Evolutionary conservation across 306 rosid species (phyloP).

Genomic region (Abrus precatorius): DNA sequence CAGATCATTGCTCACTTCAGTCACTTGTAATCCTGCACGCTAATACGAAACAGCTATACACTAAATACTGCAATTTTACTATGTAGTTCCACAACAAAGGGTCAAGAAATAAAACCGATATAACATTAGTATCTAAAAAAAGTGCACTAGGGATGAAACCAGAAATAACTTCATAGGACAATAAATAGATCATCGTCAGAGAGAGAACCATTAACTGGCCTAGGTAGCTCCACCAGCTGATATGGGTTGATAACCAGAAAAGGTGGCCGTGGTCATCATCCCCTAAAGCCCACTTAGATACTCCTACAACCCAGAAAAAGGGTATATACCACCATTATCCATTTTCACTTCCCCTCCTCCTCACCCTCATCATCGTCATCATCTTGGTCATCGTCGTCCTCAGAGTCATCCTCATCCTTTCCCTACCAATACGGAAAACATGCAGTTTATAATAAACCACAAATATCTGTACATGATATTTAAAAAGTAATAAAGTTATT

Average conservation of each 20-base stretch:
- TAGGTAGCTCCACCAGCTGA: slow-evolving; percentile 47
- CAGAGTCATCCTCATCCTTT: slow-evolving; percentile 75
- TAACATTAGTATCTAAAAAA: slow-evolving; percentile 34
- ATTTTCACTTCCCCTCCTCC: slow-evolving; percentile 70
- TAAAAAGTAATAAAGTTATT: neutral
- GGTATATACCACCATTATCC: slow-evolving; percentile 14
- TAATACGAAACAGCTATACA: slow-evolving; percentile 41
- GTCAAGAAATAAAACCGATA: slow-evolving; percentile 29
- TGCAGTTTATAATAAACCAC: neutral
- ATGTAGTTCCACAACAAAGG: slow-evolving; percentile 23
- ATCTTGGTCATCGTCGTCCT: slow-evolving; percentile 70
- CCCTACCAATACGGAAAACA: slow-evolving; percentile 56
- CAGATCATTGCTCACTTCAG: neutral
- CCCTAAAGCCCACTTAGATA: slow-evolving; percentile 63
- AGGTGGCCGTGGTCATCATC: slow-evolving; percentile 46
- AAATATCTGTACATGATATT: neutral
- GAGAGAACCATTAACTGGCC: slow-evolving; percentile 49
- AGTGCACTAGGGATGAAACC: slow-evolving; percentile 50
- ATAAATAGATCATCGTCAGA: slow-evolving; percentile 36
- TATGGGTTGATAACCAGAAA: slow-evolving; percentile 46
- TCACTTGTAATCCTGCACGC: neutral
- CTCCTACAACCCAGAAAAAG: slow-evolving; percentile 55
- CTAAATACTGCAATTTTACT: slow-evolving; percentile 25
- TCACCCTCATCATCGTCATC: slow-evolving; percentile 73
- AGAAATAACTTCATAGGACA: slow-evolving; percentile 50